Evolutionary conservation across 1,139 yeast species (phyloP), one percentile per base, ranked within the genome.

Genomic region (Starmera stellimalicola): DNA sequence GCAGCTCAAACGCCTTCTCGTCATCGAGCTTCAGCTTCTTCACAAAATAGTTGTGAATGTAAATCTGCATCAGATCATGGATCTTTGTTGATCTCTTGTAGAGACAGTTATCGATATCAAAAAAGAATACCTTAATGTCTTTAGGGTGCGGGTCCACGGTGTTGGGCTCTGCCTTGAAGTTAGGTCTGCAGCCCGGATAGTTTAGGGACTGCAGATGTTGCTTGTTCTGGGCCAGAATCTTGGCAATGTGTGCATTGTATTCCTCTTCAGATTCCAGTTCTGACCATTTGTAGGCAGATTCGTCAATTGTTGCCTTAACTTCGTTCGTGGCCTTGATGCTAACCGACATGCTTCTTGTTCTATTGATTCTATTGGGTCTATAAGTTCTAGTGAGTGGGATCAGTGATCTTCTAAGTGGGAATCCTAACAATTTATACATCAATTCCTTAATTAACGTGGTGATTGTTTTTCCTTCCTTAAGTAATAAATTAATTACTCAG

Each of bases 31-130:
- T 53, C 34, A 91, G 65, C 33, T 69, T 67, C 35, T 67, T 66
- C 45, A 77, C 80, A 61, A 91, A 84, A 58, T 81, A 91, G 31
- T 77, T 64, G 47, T 83, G 93, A 45, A 91, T 91, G 45, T 79
- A 78, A 18, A 70, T 75, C 50, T 81, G 94, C 96, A 88, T 91
- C 60, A 84, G 55, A 45, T 82, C 93, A 49, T 82, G 94, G 45
- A 91, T 82, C 52, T 67, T 65, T 25, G 84, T 73, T 2, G 85
- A 73, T 43, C 87, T 63, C 34, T 71, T 69, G 57, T 91, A 91
- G 29, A 91, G 68, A 50, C 95, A 84, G 56, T 91, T 91, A 58
- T 91, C 97, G 34, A 88, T 84, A 54, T 88, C 98, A 49, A 88
- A 91, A 57, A 75, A 85, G 58, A 88, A 82, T 29, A 84, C 79